These are phyloP conservation scores for Hemerocallis citrina DNA, from an alignment of 106 monocot genomes.

Conservation along the genomic window DNA sequence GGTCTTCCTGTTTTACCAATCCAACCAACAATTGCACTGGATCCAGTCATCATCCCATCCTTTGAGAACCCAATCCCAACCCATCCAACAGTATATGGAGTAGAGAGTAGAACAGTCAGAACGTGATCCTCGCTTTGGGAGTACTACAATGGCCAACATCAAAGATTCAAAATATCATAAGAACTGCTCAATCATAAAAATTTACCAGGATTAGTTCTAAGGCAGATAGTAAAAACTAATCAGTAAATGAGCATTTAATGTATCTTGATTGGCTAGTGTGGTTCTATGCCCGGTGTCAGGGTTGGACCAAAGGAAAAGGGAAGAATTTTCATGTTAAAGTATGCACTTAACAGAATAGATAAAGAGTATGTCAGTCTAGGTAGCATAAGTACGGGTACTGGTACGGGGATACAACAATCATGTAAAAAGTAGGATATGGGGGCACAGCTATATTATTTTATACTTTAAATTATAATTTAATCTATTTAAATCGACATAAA, in stretches of 20 bases:
- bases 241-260: neutral
- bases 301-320: neutral
- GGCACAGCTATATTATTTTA: too few relatives aligned
- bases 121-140: conserved; percentile 41
- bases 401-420: too few relatives aligned
- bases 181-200: neutral
- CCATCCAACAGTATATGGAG: conserved; percentile 67
- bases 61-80: conserved; percentile 87
- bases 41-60: conserved; percentile 81
- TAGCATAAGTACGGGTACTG: too few relatives aligned
- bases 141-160: conserved; percentile 32
- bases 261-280: neutral
- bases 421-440: too few relatives aligned
- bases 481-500: too few relatives aligned
- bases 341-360: neutral
- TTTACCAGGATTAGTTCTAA: neutral
- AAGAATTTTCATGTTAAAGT: neutral
- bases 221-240: neutral
- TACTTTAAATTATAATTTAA: too few relatives aligned
- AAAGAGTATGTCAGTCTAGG: too few relatives aligned
- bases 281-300: neutral
- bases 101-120: conserved; percentile 58
- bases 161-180: neutral
- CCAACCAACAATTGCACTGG: conserved; percentile 94
- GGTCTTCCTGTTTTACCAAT: conserved; percentile 47